Base-by-base conservation (phyloP, 345 rosid genomes). In the Brassica nigra region DNA sequence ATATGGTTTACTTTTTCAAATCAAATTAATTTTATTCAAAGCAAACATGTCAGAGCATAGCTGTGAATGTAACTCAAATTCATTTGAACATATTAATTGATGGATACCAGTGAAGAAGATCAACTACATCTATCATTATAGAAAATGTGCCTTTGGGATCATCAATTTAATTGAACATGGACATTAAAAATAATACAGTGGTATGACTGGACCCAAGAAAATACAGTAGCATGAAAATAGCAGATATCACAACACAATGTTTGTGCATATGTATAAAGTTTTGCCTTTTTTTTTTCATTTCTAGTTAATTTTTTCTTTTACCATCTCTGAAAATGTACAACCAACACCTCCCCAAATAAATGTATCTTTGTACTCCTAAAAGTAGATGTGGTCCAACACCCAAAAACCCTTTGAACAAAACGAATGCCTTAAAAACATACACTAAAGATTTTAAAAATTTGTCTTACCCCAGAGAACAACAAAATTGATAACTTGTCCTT, bases 331-430 rank as follows among this genome's bases (percentile, higher is more conserved):
- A 80, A 80, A 14, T 29, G 68, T 75, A 52, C 76, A 75, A 31
- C 80, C 58, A 80, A 57, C 71, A 65, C 9, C 31, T 47, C 16
- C 67, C 66, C 71, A 33, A 65, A 76, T 55, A 80, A 75, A 80
- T 75, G 73, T 70, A 23, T 54, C 76, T 75, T 71, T 71, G 57
- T 64, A 64, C 44, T 76, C 63, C 66, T 16, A 80, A 76, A 80
- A 80, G 80, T 55, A 80, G 83, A 57, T 80, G 65, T 70, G 83
- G 80, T 70, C 54, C 83, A 80, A 75, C 70, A 75, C 80, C 83
- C 83, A 80, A 80, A 80, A 75, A 76, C 68, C 57, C 73, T 70
- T 70, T 70, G 76, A 65, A 76, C 68, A 80, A 78, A 68, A 65
- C 73, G 67, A 42, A 64, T 65, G 68, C 63, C 73, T 80, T 1